phyloP scores from a whole-genome alignment of 257 asterid genomes.

The Solanum paucissectum region DNA sequence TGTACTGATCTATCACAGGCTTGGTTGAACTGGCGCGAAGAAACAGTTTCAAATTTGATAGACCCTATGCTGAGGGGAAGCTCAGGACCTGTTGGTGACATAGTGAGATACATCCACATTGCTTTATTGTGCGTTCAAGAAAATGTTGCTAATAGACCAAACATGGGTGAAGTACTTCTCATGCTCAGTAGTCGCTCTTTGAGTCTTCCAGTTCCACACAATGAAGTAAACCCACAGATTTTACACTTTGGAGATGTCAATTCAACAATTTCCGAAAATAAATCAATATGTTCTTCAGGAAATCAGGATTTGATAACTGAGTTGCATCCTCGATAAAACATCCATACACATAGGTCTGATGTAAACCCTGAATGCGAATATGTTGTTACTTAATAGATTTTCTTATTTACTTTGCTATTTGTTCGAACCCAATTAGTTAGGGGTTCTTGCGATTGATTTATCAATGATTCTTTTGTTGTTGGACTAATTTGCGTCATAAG shows the following conservation, averaged over 20 bases:
- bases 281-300: neutral
- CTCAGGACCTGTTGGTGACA: neutral
- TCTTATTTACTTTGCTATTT: neutral
- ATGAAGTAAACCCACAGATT: neutral
- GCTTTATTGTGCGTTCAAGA: constrained; percentile 25
- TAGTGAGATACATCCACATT: constrained; percentile 14
- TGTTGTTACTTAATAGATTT: neutral
- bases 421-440: neutral
- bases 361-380: neutral
- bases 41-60: constrained; percentile 1
- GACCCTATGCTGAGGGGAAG: constrained; percentile 2
- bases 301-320: neutral
- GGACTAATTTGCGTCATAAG: neutral
- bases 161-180: constrained; percentile 15
- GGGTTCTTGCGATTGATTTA: neutral
- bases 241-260: neutral
- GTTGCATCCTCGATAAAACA: neutral
- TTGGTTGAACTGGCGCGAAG: constrained; percentile 15
- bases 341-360: neutral
- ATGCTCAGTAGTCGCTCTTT: constrained; percentile 15
- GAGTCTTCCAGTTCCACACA: constrained; percentile 2
- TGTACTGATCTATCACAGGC: neutral
- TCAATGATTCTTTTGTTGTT: neutral
- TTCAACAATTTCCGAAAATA: neutral
- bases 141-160: constrained; percentile 13